Evolutionary conservation across 2,329 filamentous ascomycete species (phyloP).

Genomic region (Cladosporium sp.): DNA sequence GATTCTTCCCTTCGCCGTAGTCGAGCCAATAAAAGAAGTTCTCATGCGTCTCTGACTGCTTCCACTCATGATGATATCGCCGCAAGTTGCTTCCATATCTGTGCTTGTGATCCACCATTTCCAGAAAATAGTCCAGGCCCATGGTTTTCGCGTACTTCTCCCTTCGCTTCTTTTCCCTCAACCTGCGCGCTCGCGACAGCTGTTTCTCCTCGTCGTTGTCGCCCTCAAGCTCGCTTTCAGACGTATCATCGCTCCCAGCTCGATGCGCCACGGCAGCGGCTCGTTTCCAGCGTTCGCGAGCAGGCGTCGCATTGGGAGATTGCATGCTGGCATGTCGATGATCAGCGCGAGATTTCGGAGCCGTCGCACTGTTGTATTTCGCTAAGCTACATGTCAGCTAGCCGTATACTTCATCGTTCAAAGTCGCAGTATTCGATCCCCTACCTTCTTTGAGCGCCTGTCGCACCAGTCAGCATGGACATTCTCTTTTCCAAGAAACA

Average conservation of each 20-base stretch:
- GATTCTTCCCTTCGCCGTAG: constrained; percentile 65
- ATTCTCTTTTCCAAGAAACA: constrained; percentile 10
- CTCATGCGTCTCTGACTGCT: constrained; percentile 68
- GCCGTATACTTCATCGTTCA: not conserved
- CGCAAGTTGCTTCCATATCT: constrained; percentile 80
- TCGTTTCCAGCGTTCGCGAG: constrained; percentile 71
- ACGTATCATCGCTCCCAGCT: constrained; percentile 64
- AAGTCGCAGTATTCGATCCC: not conserved
- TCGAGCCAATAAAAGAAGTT: constrained; percentile 97
- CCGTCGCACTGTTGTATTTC: constrained; percentile 50
- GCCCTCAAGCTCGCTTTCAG: constrained; percentile 45
- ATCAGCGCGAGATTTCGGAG: constrained; percentile 38
- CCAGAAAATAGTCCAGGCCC: constrained; percentile 78
- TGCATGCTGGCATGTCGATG: constrained; percentile 25
- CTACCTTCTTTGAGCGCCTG: constrained; percentile 17
- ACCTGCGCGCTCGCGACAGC: constrained; percentile 33
- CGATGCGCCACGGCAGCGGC: constrained; percentile 65
- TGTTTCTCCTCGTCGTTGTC: constrained; percentile 32
- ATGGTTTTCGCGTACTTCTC: constrained; percentile 70
- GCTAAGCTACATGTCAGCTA: constrained; percentile 31
- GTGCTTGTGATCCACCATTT: constrained; percentile 73
- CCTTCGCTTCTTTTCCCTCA: constrained; percentile 53
- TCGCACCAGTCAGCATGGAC: not conserved
- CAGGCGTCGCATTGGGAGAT: constrained; percentile 12
- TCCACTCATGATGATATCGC: constrained; percentile 82